Evolutionary conservation across 345 rosid genomes (phyloP), one percentile per base, ranked within the genome.

Genomic region (Carallia pectinifolia): DNA sequence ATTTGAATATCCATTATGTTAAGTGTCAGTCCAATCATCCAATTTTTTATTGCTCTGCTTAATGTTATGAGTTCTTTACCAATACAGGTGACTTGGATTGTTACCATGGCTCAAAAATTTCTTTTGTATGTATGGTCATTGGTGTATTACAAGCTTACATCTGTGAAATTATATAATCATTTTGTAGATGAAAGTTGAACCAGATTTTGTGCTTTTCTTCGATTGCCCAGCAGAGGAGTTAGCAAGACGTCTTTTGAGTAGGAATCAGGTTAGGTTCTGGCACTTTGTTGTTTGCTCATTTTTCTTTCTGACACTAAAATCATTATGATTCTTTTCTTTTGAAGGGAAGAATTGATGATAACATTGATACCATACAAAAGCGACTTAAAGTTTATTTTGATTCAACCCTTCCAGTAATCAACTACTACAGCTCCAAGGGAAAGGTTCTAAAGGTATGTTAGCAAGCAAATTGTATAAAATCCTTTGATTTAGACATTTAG

Each of bases 341-440:
- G 69, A 65, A 88, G 96, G 96, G 91, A 77, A 85, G 98, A 78
- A 86, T 72, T 44, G 98, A 90, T 74, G 98, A 89, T 80, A 85
- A 86, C 70, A 69, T 82, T 61, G 95, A 87, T 70, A 87, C 89
- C 2, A 71, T 87, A 60, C 79, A 83, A 84, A 93, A 87, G 80
- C 66, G 96, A 27, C 86, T 86, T 40, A 83, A 82, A 73, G 92
- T 86, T 61, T 87, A 80, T 69, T 54, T 83, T 34, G 90, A 85
- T 53, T 89, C 96, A 64, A 86, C 84, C 10, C 79, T 87, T 48
- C 93, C 88, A 58, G 82, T 87, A 52, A 72, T 86, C 36, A 69
- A 80, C 68, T 81, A 86, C 77, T 86, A 83, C 31, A 67, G 69
- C 44, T 66, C 65, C 75, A 81, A 85, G 86, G 86, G 66, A 78